Conservation (phyloP, 2,329 filamentous ascomycete genomes). For the Coniochaeta sp. region DNA sequence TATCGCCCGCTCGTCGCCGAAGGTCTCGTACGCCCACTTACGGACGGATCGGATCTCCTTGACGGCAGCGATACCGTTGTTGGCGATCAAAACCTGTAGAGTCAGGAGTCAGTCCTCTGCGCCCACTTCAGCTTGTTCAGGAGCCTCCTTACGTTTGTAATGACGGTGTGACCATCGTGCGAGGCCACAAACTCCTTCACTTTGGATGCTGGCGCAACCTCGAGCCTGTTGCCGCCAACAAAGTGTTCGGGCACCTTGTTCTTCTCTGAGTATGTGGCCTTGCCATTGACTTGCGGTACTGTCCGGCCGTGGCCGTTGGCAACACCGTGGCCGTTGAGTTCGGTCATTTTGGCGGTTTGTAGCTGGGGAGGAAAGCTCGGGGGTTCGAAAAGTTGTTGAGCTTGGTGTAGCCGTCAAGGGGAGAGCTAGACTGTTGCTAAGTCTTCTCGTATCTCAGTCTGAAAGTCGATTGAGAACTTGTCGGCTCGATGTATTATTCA, state of each 20-base stretch:
- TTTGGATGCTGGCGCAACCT: slow-evolving; percentile 71
- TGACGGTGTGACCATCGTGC: slow-evolving; percentile 93
- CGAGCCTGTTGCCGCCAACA: slow-evolving; percentile 87
- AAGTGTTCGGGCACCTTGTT: slow-evolving; percentile 86
- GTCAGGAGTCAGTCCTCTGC: background rate
- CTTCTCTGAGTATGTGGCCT: slow-evolving; percentile 68
- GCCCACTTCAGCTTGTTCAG: background rate
- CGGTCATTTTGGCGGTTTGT: slow-evolving; percentile 24
- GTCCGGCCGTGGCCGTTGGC: slow-evolving; percentile 29
- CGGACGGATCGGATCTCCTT: slow-evolving; percentile 98
- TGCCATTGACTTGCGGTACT: slow-evolving; percentile 49
- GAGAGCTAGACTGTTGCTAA: background rate
- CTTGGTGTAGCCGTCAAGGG: background rate
- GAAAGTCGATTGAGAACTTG: too few species aligned
- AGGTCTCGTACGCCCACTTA: slow-evolving; percentile 99
- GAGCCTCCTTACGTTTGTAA: slow-evolving; percentile 74
- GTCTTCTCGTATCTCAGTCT: background rate
- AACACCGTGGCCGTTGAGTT: slow-evolving; percentile 22
- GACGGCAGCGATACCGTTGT: slow-evolving; percentile 98
- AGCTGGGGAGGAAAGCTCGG: background rate
- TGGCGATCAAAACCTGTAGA: slow-evolving; percentile 86
- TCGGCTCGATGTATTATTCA: too few species aligned
- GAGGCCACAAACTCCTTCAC: slow-evolving; percentile 94
- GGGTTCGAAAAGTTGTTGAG: background rate
- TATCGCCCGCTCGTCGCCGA: slow-evolving; percentile 95